Evolutionary conservation across 139 green algal genomes (phyloP), one percentile per base, ranked within the genome.

Genomic region (Chlamydomonas applanata): DNA sequence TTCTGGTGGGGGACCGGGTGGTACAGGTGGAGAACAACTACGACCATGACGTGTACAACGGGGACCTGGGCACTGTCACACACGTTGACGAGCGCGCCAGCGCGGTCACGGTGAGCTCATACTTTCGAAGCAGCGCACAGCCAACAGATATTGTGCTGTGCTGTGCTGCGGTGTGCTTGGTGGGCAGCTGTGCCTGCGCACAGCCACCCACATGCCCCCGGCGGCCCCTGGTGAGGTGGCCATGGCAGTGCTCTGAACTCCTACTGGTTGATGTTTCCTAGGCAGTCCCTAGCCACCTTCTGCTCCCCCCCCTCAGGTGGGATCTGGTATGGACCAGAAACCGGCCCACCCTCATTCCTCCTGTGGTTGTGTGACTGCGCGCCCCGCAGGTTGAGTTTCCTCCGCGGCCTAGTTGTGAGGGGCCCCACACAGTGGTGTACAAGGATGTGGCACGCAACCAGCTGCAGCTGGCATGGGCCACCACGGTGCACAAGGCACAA

Each of bases 401-500:
- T 34, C 36, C 65, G 7, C 36, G 65, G 13, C 36, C 40, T 20
- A 68, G 57, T 69, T 3, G 34, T 56, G 27, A 40, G n/a, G 59
- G 72, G 9, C 30, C 59, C 7, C 70, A 73, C 3, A 2, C 0
- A 2, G 62, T 82, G 22, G 45, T 4, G 9, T 82, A 82, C 45
- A 13, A 59, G 4, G 67, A 63, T 2, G 49, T 72, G 2, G 81
- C 81, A 33, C 16, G 73, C 35, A 32, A 34, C 5, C 69, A 88
- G 61, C 74, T 96, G 54, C 76, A 89, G 64, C 75, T 89, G 59
- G 90, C 88, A 0, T 96, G 89, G 82, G 93, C 91, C 2, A 89
- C 87, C 24, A 97, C 92, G 1, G 84, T 97, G 60, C 92, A 97
- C 83, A 97, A 97, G 84, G 87, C 92, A 25, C 93, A 97, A 77